Evolutionary conservation across 768 basidiomycete genomes (phyloP).

Genomic region (Calocybe cyanea): DNA sequence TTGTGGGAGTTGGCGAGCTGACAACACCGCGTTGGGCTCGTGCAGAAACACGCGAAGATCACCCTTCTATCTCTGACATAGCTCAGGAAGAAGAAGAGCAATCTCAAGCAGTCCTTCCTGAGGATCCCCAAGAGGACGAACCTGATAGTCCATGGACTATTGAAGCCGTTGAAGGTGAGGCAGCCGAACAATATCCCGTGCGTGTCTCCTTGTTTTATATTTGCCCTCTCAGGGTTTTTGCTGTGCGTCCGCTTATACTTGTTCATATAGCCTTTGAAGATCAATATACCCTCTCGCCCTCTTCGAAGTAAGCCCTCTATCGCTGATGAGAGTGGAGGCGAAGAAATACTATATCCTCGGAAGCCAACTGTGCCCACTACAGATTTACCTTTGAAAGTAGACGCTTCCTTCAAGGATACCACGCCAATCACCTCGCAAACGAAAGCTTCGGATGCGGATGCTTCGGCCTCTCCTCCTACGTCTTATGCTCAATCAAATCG

Average conservation of each 20-base stretch:
- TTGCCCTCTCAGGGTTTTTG: no score
- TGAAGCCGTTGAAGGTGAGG: conserved; percentile 79
- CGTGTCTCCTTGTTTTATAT: conserved; percentile 16
- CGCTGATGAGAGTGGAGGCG: conserved; percentile 83
- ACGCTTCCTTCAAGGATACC: conserved; percentile 18
- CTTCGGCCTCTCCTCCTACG: conserved; percentile 55
- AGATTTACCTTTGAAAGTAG: conserved; percentile 27
- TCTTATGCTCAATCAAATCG: conserved; percentile 53
- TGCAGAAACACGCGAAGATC: conserved; percentile 37
- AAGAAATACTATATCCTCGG: conserved; percentile 86
- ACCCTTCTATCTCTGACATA: conserved; percentile 22
- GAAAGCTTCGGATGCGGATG: conserved; percentile 26
- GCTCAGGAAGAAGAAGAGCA: conserved; percentile 34
- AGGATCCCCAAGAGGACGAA: conserved; percentile 45
- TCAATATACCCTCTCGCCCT: conserved; percentile 41
- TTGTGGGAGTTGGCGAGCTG: conserved; percentile 94
- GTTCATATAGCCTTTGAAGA: conserved; percentile 37
- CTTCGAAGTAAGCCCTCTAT: conserved; percentile 62
- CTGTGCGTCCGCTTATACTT: conserved; percentile 3
- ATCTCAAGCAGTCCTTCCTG: conserved; percentile 34
- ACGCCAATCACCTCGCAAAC: conserved; percentile 24
- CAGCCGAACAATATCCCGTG: conserved; percentile 69
- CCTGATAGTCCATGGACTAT: conserved; percentile 89
- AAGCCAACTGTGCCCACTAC: conserved; percentile 32
- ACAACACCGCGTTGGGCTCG: conserved; percentile 93